These are phyloP conservation scores for Triangularia verruculosa DNA, from an alignment of 2,329 filamentous ascomycete genomes.

Conservation along the genomic window DNA sequence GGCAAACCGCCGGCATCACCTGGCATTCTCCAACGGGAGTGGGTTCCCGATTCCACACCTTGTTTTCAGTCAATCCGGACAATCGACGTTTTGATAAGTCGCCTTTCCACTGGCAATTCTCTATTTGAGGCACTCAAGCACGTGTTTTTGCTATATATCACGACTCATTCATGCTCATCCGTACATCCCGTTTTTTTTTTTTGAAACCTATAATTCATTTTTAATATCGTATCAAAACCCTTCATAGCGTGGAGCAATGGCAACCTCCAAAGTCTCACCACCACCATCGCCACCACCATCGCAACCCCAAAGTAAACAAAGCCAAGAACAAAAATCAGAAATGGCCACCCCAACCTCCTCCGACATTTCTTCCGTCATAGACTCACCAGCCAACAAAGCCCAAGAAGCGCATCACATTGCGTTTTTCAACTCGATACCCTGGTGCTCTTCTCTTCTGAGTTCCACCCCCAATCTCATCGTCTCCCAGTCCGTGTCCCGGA, in stretches of 20 bases:
- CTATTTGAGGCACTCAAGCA: neutral
- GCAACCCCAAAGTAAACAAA: neutral
- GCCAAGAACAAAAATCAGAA: neutral
- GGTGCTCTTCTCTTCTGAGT: slow-evolving; percentile 45
- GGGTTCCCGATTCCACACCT: neutral
- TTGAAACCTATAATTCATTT: neutral
- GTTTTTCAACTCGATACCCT: slow-evolving; percentile 43
- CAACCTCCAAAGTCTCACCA: neutral
- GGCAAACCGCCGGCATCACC: neutral
- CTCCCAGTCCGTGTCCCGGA: slow-evolving; percentile 38
- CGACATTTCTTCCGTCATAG: neutral
- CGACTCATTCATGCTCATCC: neutral
- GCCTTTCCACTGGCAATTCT: neutral
- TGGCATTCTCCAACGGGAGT: neutral
- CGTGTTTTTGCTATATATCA: neutral
- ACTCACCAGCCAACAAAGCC: slow-evolving; percentile 6
- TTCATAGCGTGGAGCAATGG: neutral
- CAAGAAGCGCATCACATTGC: slow-evolving; percentile 23
- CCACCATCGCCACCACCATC: neutral
- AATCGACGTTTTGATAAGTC: neutral
- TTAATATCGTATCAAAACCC: neutral
- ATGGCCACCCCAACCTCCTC: neutral
- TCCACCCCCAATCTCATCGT: slow-evolving; percentile 36
- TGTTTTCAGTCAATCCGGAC: neutral
- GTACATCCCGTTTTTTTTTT: neutral